Base-by-base conservation (phyloP, 768 basidiomycete species). In the Rhodocollybia butyracea region DNA sequence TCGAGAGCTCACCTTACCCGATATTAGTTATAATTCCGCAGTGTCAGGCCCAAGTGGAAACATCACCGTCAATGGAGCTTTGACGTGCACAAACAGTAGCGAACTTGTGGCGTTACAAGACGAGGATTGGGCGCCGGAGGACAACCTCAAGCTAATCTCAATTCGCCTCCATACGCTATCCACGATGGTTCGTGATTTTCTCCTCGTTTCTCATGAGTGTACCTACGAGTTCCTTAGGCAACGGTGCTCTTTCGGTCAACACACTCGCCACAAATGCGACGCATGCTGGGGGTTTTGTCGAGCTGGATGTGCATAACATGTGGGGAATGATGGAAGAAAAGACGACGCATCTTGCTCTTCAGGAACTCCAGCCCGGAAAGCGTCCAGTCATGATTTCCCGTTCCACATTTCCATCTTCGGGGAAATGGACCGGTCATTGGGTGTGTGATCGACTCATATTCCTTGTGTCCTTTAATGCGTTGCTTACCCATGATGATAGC, bases 361-460 rank as follows among this genome's bases (percentile, higher is more conserved):
- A 76, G 60, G 64, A 76, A 5, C 68, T 89, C 50, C 68, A 76
- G 3, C 76, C 83, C 2, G 81, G 80, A 3, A 78, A 81, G 64
- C 76, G 88, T 6, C 89, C 89, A 1, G 91, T 88, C 70, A 59
- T 88, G 54, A 88, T 88, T 60, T 78, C 79, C 60, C 82, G 86
- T 7, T 86, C 85, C 27, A 88, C 86, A 0, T 87, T 87, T 68
- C 75, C 85, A 4, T 82, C 83, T 41, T 69, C 85, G 0, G 87
- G 88, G 17, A 84, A 73, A 61, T 88, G 85, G 84, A 76, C 84
- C 26, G 86, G 85, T 0, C 86, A 88, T 65, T 88, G 88, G 86
- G 83, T 84, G 65, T 21, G 76, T 19, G n/a, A n/a, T 46, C 17
- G 31, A 22, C 15, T 40, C 32, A 34, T 52, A 30, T n/a, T 41